phyloP scores from a whole-genome alignment of 2,329 filamentous ascomycete genomes.

The Scleromitrula shiraiana region DNA sequence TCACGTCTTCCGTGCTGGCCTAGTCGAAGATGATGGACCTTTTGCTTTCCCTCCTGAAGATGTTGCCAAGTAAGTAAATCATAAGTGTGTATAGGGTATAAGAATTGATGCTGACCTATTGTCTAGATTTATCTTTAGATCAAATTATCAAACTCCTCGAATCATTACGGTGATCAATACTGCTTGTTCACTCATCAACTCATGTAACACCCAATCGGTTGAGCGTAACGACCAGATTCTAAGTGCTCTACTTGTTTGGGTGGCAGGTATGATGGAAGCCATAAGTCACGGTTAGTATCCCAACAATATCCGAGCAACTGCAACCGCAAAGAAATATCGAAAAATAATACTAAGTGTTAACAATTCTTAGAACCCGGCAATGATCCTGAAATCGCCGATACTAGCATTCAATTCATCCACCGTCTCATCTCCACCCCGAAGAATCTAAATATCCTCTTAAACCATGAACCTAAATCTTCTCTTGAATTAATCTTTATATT shows the following conservation, averaged over 20 bases:
- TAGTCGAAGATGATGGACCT: slow-evolving; percentile 68
- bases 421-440: slow-evolving; percentile 47
- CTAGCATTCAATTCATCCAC: slow-evolving; percentile 64
- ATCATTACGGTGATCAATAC: slow-evolving; percentile 63
- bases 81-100: neutral
- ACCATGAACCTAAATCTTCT: slow-evolving; percentile 44
- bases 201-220: slow-evolving; percentile 41
- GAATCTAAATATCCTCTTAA: slow-evolving; percentile 53
- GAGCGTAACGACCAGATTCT: slow-evolving; percentile 42
- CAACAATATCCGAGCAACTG: no score
- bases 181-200: slow-evolving; percentile 61
- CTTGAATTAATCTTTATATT: slow-evolving; percentile 65
- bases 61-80: slow-evolving; percentile 41
- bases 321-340: neutral
- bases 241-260: slow-evolving; percentile 49
- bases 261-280: slow-evolving; percentile 51
- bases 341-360: slow-evolving; percentile 3
- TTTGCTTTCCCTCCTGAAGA: slow-evolving; percentile 65
- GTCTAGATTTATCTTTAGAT: slow-evolving; percentile 49
- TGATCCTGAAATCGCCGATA: slow-evolving; percentile 65
- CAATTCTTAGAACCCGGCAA: slow-evolving; percentile 41
- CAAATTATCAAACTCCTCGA: slow-evolving; percentile 52
- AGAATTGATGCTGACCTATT: neutral
- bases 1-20: slow-evolving; percentile 63
- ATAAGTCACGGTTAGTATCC: slow-evolving; percentile 44